Percentiles rank a stretch among this genome's conserved stretches.
Evolutionary conservation across 1,284 basidiomycete genomes (phyloP).

Genomic region (Ceratobasidium sp.): DNA sequence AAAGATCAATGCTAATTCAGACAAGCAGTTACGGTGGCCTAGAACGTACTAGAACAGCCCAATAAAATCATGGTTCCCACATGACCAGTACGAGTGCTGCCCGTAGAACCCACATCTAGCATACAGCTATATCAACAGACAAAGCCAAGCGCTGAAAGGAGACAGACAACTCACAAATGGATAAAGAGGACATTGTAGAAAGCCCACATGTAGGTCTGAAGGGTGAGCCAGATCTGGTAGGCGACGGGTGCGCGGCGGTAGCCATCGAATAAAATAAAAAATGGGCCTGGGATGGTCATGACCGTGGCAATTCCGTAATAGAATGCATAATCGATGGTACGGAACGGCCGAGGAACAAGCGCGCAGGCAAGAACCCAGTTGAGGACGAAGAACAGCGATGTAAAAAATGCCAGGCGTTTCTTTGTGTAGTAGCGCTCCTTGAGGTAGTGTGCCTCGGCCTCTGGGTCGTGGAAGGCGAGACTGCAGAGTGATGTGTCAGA

Average conservation of each 20-base stretch:
- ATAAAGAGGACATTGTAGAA: slow-evolving; percentile 55
- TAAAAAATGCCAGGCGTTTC: slow-evolving; percentile 67
- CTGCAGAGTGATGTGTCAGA: slow-evolving; percentile 21
- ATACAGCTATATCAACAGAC: slow-evolving; percentile 50
- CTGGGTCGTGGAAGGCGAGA: slow-evolving; percentile 44
- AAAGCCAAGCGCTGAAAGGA: slow-evolving; percentile 35
- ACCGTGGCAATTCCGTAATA: slow-evolving; percentile 66
- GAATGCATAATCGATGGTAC: slow-evolving; percentile 67
- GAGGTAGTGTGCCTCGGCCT: slow-evolving; percentile 47
- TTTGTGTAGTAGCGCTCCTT: slow-evolving; percentile 46
- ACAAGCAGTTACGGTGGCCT: background rate
- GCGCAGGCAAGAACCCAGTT: slow-evolving; percentile 69
- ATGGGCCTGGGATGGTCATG: slow-evolving; percentile 58
- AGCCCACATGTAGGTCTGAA: slow-evolving; percentile 47
- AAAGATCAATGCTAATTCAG: background rate
- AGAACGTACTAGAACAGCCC: slow-evolving; percentile 70
- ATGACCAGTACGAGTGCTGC: slow-evolving; percentile 42
- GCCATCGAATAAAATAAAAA: slow-evolving; percentile 75
- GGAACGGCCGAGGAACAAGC: slow-evolving; percentile 63
- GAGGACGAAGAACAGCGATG: slow-evolving; percentile 70
- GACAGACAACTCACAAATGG: slow-evolving; percentile 67
- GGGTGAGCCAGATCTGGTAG: slow-evolving; percentile 69
- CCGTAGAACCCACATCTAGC: slow-evolving; percentile 43
- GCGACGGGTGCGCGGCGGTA: slow-evolving; percentile 68
- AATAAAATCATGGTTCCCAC: slow-evolving; percentile 53